phyloP scores from a whole-genome alignment of 352 stramenopile genomes.

The Bremia lactucae region DNA sequence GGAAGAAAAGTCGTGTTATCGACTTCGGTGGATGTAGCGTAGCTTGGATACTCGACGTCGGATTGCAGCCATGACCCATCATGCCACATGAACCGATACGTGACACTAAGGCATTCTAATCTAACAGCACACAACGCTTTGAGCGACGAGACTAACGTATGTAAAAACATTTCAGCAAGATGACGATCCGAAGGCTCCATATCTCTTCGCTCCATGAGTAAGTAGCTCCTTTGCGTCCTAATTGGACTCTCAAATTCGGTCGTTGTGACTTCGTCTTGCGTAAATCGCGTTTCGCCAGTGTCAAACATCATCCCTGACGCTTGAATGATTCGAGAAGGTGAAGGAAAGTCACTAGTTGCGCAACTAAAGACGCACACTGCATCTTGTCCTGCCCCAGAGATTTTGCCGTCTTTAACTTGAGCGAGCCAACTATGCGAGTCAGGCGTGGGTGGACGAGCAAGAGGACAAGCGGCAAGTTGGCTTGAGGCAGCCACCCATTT shows the following conservation, averaged over 20 bases:
- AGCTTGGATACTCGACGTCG: constrained; percentile 33
- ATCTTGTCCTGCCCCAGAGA: constrained; percentile 59
- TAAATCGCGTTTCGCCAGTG: constrained; percentile 19
- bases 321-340: constrained; percentile 25
- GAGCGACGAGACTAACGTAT: constrained; percentile 41
- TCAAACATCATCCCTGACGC: constrained; percentile 34
- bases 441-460: constrained; percentile 31
- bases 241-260: constrained; percentile 5
- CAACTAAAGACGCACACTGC: constrained; percentile 17
- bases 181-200: constrained; percentile 31
- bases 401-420: constrained; percentile 68
- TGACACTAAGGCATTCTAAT: constrained; percentile 38
- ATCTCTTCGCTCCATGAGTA: constrained; percentile 35
- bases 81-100: constrained; percentile 53
- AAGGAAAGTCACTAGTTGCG: constrained; percentile 15
- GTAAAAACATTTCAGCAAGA: constrained; percentile 40
- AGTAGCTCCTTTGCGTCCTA: constrained; percentile 14
- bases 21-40: constrained; percentile 3
- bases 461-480: constrained; percentile 49
- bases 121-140: constrained; percentile 42
- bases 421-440: constrained; percentile 68
- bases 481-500: constrained; percentile 64
- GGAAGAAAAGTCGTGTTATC: background rate
- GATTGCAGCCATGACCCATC: constrained; percentile 46
- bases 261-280: constrained; percentile 4